Base-by-base conservation (phyloP, 2,329 filamentous ascomycete genomes). In the Penicillium aurantiogriseum region DNA sequence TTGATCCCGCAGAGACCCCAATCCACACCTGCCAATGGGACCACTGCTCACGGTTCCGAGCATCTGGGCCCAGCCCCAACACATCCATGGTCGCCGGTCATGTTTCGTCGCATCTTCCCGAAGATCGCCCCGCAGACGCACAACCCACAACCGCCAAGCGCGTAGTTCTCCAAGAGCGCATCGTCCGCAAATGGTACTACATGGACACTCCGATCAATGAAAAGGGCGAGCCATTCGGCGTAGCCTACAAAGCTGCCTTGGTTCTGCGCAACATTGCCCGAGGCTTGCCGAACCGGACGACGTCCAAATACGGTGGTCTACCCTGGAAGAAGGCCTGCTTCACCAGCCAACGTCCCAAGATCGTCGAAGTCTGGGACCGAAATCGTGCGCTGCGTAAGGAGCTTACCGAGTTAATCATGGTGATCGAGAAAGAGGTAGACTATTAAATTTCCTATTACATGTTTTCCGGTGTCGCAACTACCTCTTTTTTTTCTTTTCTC, bases 201-300 rank as follows among this genome's bases (percentile, higher is more conserved):
- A 70, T 75, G 64, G 72, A 76, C 39, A 79, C 77, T 0, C 75
- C 76, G 11, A 58, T 72, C 40, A 77, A 79, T 50, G 74, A 78
- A 50, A 69, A 72, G 29, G 71, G 70, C 13, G 75, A 79, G 36
- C 76, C 79, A 3, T 66, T 74, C 49, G 79, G 79, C 11, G 70
- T 80, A 17, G 75, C 79, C 21, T 79, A 79, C 66, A 79, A 79
- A 63, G 76, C 77, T 29, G 72, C 76, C 7, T 65, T 81, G 45
- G 74, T 81, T 3, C 60, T 81, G 62, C 75, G 78, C 42, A 81
- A 81, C 50, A 68, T 81, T 29, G 75, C 77, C 10, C 67, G 75
- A 10, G 77, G 78, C 57, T 67, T 78, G 4, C 75, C 76, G 0
- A 69, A 69, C 48, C 69, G 69, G 3, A 67, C 65, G 13, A 66